A percentile compares a stretch with the other conserved stretches of the same genome.
These are phyloP conservation scores for Fraxinus paxiana DNA, from an alignment of 305 asterid species.

Conservation along the genomic window DNA sequence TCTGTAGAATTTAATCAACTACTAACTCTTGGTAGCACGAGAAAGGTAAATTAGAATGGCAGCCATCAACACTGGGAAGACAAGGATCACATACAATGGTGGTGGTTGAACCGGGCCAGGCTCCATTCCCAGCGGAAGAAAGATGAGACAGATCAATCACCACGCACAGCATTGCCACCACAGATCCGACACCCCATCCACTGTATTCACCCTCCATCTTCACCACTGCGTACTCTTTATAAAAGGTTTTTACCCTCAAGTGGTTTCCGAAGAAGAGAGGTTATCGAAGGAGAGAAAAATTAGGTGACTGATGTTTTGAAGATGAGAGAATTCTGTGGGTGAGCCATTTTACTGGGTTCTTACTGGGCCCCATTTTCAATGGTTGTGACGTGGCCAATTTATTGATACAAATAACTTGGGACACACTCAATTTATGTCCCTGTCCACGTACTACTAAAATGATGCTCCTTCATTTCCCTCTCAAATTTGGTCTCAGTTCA, in stretches of 20 bases:
- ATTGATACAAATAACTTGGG: not conserved
- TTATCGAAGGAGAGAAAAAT: not conserved
- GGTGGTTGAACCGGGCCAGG: not conserved
- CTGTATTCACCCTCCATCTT: not conserved
- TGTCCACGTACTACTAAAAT: not conserved
- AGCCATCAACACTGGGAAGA: constrained; percentile 5
- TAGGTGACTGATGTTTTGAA: not conserved
- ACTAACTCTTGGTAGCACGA: not conserved
- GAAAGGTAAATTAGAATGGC: constrained; percentile 5
- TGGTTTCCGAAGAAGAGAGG: not conserved
- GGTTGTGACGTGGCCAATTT: not conserved
- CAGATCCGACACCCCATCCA: constrained; percentile 1
- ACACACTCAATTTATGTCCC: not conserved
- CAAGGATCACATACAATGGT: not conserved
- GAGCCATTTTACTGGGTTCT: not conserved
- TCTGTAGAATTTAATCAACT: not conserved
- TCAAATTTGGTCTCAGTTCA: not conserved
- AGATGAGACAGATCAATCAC: not conserved
- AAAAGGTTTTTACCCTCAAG: not conserved
- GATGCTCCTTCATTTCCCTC: not conserved
- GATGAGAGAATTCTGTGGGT: not conserved
- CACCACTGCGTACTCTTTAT: not conserved
- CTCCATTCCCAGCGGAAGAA: not conserved
- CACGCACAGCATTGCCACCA: not conserved
- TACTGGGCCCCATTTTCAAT: not conserved